Conservation (phyloP, 805 yeast genomes). For the Hanseniaspora lindneri region DNA sequence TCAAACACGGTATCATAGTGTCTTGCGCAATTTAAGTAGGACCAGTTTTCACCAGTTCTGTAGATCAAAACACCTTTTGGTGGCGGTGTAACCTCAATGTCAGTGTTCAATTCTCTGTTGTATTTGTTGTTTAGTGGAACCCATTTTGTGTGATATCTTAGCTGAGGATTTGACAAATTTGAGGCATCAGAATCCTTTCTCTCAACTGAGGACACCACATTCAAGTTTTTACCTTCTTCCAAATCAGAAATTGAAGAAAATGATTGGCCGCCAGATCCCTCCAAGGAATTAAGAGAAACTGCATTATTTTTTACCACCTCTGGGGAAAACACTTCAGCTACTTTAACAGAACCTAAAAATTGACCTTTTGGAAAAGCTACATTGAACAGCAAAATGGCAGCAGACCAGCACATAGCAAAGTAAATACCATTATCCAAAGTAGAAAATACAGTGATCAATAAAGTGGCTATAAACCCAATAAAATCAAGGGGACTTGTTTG, state of each 20-base stretch:
- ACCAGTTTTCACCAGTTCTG: conserved; percentile 68
- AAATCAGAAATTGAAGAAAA: conserved; percentile 9
- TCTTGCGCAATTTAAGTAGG: conserved; percentile 67
- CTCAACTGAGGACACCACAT: conserved; percentile 7
- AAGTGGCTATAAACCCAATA: conserved; percentile 59
- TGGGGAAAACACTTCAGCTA: conserved; percentile 63
- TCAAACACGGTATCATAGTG: conserved; percentile 61
- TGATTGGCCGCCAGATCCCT: conserved; percentile 6
- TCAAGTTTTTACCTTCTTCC: conserved; percentile 15
- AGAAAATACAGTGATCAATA: conserved; percentile 62
- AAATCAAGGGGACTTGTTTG: conserved; percentile 61
- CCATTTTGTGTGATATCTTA: conserved; percentile 52
- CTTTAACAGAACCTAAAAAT: conserved; percentile 66
- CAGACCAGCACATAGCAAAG: conserved; percentile 78
- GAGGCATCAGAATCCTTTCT: conserved; percentile 11
- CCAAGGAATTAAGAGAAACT: conserved; percentile 2
- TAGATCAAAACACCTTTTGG: conserved; percentile 86
- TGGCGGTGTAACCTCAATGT: conserved; percentile 54
- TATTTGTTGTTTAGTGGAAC: conserved; percentile 41
- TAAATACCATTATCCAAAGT: conserved; percentile 82
- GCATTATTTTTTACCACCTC: conserved; percentile 28
- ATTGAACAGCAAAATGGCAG: conserved; percentile 59
- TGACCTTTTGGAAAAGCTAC: conserved; percentile 70
- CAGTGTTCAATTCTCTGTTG: conserved; percentile 41
- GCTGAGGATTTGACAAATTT: conserved; percentile 12